Evolutionary conservation across 1,139 yeast genomes (phyloP).

Genomic region (Kurtzmaniella quercitrusa): DNA sequence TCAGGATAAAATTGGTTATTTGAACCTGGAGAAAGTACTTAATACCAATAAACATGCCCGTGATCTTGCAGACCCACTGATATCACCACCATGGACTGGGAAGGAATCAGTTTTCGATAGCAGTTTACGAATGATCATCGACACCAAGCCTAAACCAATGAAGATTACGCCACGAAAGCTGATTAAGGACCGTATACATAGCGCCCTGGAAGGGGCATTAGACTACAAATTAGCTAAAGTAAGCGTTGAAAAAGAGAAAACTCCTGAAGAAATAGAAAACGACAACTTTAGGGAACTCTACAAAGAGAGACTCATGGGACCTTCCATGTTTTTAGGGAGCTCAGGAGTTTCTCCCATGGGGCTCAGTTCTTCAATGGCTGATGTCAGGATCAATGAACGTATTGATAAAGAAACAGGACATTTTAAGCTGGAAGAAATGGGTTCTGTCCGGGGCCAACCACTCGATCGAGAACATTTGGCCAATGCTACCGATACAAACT

Average conservation of each 20-base stretch:
- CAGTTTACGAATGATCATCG: conserved; percentile 60
- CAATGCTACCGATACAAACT: conserved; percentile 43
- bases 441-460: conserved; percentile 58
- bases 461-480: conserved; percentile 55
- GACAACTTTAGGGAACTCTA: conserved; percentile 61
- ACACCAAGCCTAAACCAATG: conserved; percentile 47
- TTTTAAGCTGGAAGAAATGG: conserved; percentile 41
- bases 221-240: conserved; percentile 56
- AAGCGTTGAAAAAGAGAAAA: conserved; percentile 8
- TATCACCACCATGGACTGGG: conserved; percentile 67
- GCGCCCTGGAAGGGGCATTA: conserved; percentile 62
- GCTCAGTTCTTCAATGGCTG: conserved; percentile 61
- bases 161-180: conserved; percentile 21
- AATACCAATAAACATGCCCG: conserved; percentile 42
- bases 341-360: conserved; percentile 39
- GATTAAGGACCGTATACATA: conserved; percentile 32
- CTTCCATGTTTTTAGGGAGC: conserved; percentile 42
- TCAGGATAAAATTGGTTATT: conserved; percentile 20
- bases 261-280: conserved; percentile 22
- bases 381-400: conserved; percentile 69
- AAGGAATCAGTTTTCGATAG: conserved; percentile 49
- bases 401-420: conserved; percentile 59
- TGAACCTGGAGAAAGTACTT: conserved; percentile 27
- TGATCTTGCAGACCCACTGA: conserved; percentile 43
- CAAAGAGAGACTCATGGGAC: conserved; percentile 60